Evolutionary conservation across 176 grass and related monocot species (phyloP).

Genomic region (Oryza longistaminata): DNA sequence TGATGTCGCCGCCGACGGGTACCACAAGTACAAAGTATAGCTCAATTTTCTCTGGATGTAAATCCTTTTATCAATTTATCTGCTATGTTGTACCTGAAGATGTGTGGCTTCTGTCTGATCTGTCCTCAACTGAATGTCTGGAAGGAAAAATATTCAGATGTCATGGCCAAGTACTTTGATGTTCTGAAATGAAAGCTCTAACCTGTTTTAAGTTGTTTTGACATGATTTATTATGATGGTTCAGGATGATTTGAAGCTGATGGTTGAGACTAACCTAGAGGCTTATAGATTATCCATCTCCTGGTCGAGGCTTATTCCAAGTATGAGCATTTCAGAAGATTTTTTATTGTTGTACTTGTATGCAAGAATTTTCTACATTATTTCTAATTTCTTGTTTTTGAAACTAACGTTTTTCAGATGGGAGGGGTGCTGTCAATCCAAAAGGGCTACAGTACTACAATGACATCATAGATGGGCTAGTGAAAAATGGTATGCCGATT

Average conservation of each 20-base stretch:
- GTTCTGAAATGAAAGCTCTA: background rate
- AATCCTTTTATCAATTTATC: background rate
- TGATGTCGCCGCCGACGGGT: conserved; percentile 10
- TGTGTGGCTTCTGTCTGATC: background rate
- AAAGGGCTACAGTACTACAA: conserved; percentile 73
- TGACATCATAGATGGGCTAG: conserved; percentile 56
- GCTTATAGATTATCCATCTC: conserved; percentile 81
- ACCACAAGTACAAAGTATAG: conserved; percentile 37
- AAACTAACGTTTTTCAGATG: conserved; percentile 43
- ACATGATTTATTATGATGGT: background rate
- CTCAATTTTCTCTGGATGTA: background rate
- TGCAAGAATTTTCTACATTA: background rate
- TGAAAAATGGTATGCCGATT: conserved; percentile 45
- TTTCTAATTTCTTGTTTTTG: background rate
- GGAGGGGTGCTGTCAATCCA: conserved; percentile 64
- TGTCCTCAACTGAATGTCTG: background rate
- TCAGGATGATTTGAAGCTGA: conserved; percentile 74
- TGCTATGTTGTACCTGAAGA: background rate
- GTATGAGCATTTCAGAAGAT: conserved; percentile 19
- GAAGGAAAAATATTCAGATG: background rate
- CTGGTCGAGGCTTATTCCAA: conserved; percentile 75
- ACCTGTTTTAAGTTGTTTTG: background rate
- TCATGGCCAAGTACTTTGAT: background rate
- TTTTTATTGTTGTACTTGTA: background rate
- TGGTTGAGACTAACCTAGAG: conserved; percentile 55